Percentiles rank a stretch among this genome's conserved stretches.
These are phyloP conservation scores for Epichloe brachyelytri DNA, from an alignment of 2,329 filamentous ascomycete genomes.

Conservation along the genomic window DNA sequence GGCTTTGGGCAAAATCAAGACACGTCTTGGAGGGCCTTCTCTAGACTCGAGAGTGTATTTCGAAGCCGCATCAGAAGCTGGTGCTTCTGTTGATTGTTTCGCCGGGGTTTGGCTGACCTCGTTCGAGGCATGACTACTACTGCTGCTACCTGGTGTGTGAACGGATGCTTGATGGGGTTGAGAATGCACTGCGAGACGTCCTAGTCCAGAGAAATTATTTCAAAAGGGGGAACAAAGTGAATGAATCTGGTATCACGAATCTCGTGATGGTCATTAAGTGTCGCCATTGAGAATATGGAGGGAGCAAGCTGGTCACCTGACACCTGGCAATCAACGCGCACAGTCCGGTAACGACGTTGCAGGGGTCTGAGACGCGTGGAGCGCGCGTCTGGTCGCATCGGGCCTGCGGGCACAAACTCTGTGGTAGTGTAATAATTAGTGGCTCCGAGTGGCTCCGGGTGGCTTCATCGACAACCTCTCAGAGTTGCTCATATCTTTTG, in stretches of 20 bases:
- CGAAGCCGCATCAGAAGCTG: constrained; percentile 16
- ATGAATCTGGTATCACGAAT: neutral
- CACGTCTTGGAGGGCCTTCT: constrained; percentile 31
- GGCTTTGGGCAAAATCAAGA: constrained; percentile 49
- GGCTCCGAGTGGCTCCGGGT: neutral
- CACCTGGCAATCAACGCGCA: constrained; percentile 1
- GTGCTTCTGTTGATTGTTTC: constrained; percentile 13
- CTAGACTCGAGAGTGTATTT: constrained; percentile 29
- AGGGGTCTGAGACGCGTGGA: constrained; percentile 6
- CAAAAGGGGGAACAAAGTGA: too few relatives aligned
- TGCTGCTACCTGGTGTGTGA: neutral
- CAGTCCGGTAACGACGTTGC: neutral
- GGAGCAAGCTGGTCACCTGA: neutral
- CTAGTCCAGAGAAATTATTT: too few relatives aligned
- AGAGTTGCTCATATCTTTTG: neutral
- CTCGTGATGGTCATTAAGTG: too few relatives aligned
- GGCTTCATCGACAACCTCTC: too few relatives aligned
- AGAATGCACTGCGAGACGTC: neutral
- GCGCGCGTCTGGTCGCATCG: constrained; percentile 4
- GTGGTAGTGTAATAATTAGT: too few relatives aligned
- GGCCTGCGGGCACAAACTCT: too few relatives aligned
- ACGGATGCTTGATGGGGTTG: too few relatives aligned
- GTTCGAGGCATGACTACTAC: constrained; percentile 33
- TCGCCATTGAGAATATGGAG: too few relatives aligned
- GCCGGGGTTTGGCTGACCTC: constrained; percentile 27